Base-by-base conservation (phyloP, 257 asterid species). In the Lithospermum erythrorhizon region DNA sequence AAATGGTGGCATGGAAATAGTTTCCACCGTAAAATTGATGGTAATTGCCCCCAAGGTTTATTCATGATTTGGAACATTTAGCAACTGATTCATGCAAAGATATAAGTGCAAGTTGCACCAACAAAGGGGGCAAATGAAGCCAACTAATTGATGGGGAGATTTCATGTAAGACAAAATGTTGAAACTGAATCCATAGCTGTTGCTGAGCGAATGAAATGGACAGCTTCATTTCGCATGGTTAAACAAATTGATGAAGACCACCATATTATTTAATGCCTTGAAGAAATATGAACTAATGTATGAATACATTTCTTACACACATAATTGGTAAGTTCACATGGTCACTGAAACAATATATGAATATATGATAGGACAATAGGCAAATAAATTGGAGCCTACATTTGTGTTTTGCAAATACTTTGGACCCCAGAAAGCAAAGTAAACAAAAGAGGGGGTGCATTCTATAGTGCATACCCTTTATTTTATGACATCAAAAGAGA, bases 401-500 rank as follows among this genome's bases (percentile, higher is more conserved):
- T 47, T 1, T n/a, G 27, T 18, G 9, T 57, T 37, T 24, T 23
- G 58, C 58, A 61, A 60, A 25, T 24, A 29, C 4, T 19, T n/a
- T 22, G 60, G 41, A 64, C 29, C 62, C 56, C 22, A 64, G 24
- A 49, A 41, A 11, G 14, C 53, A 21, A 52, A 23, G 55, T 6
- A 51, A 32, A 21, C 21, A 37, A 17, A 48, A 56, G 37, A 48
- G 51, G 58, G 58, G 15, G 15, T 20, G 22, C 48, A 19, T 58
- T 35, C 14, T 13, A 35, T 35, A 35, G 13, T 35, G 45, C 29
- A 49, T 27, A 27, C 32, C 32, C 58, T 62, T 53, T 9, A 32
- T 35, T 15, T 62, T 49, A 47, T 27, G 19, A 35, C 37, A 19
- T 23, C 66, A 48, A 63, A 53, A 65, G 68, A 64, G 58, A 57